Conservation (phyloP, 352 stramenopile species). For the Poterioochromonas sp. region DNA sequence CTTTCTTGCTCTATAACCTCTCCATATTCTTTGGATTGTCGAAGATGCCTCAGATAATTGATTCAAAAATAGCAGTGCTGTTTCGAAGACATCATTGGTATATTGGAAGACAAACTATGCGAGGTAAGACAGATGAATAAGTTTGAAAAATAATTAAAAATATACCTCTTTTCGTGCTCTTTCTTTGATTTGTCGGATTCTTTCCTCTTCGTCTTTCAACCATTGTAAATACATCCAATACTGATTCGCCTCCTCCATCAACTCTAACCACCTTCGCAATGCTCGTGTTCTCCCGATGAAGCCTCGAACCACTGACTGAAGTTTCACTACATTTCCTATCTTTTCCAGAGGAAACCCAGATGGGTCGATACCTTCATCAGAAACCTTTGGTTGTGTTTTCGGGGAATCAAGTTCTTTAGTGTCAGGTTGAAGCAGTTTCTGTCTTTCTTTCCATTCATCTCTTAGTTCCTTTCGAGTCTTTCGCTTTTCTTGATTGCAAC, state of each 20-base stretch:
- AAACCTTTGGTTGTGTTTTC: too few species aligned
- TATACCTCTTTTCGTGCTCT: background rate
- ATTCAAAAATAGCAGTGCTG: background rate
- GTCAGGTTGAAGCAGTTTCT: too few species aligned
- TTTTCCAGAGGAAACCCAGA: background rate
- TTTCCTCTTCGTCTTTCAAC: background rate
- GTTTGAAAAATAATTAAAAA: too few species aligned
- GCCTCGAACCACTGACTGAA: background rate
- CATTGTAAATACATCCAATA: background rate
- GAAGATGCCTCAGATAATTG: background rate
- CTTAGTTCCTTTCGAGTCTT: too few species aligned
- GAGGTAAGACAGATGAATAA: too few species aligned
- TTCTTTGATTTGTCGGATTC: background rate
- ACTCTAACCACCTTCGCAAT: background rate
- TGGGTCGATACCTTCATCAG: background rate
- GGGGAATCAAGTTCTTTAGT: too few species aligned
- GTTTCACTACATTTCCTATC: background rate
- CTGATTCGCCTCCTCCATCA: background rate
- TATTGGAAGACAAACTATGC: slow-evolving; percentile 1
- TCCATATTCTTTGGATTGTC: slow-evolving; percentile 10
- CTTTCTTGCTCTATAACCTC: background rate
- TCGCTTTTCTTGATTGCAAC: too few species aligned
- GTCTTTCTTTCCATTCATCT: too few species aligned
- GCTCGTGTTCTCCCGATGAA: background rate
- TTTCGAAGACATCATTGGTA: background rate